Conservation (phyloP, 495 filamentous ascomycete species). For the Cercophora sp. region DNA sequence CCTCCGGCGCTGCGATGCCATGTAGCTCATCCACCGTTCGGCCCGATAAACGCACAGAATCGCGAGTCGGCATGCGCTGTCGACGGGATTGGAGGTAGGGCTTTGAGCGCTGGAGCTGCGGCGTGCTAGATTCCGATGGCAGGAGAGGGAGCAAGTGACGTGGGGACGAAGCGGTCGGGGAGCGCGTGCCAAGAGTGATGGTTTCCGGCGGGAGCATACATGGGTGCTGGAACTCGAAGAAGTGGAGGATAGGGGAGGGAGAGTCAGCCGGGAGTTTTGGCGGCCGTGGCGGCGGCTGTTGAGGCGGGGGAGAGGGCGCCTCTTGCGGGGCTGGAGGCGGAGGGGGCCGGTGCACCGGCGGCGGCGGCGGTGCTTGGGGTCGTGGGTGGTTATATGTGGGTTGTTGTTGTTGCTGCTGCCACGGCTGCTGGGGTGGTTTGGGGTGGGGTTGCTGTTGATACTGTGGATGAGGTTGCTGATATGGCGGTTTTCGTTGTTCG, state of each 20-base stretch:
- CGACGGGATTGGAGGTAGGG: constrained; percentile 3
- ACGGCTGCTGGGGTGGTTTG: not conserved
- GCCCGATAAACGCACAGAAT: not conserved
- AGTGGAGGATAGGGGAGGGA: constrained; percentile 5
- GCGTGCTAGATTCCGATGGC: not conserved
- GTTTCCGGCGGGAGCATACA: constrained; percentile 16
- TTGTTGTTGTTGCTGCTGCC: not conserved
- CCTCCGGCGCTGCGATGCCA: not conserved
- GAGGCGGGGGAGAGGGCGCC: too few species aligned
- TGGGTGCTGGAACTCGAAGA: constrained; percentile 19
- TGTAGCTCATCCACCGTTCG: not conserved
- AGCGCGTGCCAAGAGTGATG: not conserved
- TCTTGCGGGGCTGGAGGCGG: too few species aligned
- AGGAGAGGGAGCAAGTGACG: constrained; percentile 6
- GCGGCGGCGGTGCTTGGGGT: not conserved
- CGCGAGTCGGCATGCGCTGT: not conserved
- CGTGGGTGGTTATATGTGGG: too few species aligned
- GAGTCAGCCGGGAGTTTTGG: not conserved
- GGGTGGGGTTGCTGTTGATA: not conserved
- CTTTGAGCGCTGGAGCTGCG: not conserved
- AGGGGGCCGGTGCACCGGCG: too few species aligned
- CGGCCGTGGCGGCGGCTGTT: not conserved
- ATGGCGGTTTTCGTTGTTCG: not conserved
- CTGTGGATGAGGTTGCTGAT: not conserved
- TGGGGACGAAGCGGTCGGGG: not conserved